Evolutionary conservation across 2,329 filamentous ascomycete species (phyloP).

Genomic region (Colletotrichum eleusines): DNA sequence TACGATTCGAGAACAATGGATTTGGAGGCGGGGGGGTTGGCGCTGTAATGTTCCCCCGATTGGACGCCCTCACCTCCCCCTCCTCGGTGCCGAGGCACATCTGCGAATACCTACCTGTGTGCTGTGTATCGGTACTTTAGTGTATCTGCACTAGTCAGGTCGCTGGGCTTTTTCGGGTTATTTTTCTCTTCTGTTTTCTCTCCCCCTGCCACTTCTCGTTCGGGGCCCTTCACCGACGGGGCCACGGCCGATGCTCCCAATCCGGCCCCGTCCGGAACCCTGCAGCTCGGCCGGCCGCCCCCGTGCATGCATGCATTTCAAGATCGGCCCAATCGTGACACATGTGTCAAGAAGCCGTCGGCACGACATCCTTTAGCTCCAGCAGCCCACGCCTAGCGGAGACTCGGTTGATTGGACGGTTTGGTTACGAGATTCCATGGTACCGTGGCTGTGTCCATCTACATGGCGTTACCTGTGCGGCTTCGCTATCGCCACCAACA

Average conservation of each 20-base stretch:
- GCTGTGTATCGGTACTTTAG: too few species aligned
- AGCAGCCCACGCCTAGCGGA: too few species aligned
- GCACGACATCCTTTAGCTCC: background rate
- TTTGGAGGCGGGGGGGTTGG: background rate
- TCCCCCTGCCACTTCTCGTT: background rate
- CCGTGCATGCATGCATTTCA: background rate
- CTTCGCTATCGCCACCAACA: too few species aligned
- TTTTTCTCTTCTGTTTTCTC: background rate
- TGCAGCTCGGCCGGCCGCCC: conserved; percentile 9
- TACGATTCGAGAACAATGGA: too few species aligned
- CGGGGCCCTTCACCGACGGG: conserved; percentile 13
- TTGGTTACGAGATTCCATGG: too few species aligned
- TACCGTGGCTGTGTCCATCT: too few species aligned
- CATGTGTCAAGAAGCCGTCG: background rate
- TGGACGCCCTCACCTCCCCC: background rate
- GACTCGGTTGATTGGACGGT: too few species aligned
- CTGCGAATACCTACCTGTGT: too few species aligned
- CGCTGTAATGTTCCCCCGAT: background rate
- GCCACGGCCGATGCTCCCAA: conserved; percentile 12
- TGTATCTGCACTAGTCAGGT: background rate
- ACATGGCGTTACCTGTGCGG: too few species aligned
- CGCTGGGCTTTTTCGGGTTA: background rate
- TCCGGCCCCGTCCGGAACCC: conserved; percentile 7
- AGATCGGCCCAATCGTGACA: conserved; percentile 4
- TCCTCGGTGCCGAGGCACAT: conserved; percentile 3